phyloP scores from a whole-genome alignment of 805 yeast species.

The Millerozyma miso region DNA sequence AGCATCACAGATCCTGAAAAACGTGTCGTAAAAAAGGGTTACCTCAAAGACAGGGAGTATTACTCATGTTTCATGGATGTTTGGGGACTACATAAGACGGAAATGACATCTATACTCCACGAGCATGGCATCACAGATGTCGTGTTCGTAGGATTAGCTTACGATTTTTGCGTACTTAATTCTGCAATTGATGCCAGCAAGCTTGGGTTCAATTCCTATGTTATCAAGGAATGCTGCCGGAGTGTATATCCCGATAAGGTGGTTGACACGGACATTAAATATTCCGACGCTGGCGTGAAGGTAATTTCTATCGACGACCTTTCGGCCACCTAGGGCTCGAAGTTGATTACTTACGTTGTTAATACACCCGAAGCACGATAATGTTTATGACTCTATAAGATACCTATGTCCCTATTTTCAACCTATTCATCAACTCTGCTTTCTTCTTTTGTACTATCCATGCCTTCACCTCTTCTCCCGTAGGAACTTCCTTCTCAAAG shows the following conservation, averaged over 20 bases:
- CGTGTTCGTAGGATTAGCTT: constrained; percentile 76
- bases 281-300: constrained; percentile 29
- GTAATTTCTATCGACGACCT: constrained; percentile 13
- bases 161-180: constrained; percentile 79
- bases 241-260: constrained; percentile 49
- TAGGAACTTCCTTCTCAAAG: constrained; percentile 21
- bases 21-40: constrained; percentile 63
- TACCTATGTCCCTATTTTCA: constrained; percentile 23
- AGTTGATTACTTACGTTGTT: too few relatives aligned
- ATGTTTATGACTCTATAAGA: background rate
- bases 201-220: constrained; percentile 59
- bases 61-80: constrained; percentile 84
- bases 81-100: constrained; percentile 72
- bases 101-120: constrained; percentile 46
- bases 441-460: constrained; percentile 46
- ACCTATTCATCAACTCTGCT: constrained; percentile 36
- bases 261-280: constrained; percentile 29
- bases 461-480: constrained; percentile 37
- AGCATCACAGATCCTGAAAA: constrained; percentile 30
- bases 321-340: constrained; percentile 3
- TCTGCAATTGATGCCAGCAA: constrained; percentile 67
- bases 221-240: constrained; percentile 52
- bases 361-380: too few relatives aligned
- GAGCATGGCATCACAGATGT: constrained; percentile 53
- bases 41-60: constrained; percentile 67